Conservation (phyloP, 768 basidiomycete genomes). For the Agaricus sinodeliciosus region DNA sequence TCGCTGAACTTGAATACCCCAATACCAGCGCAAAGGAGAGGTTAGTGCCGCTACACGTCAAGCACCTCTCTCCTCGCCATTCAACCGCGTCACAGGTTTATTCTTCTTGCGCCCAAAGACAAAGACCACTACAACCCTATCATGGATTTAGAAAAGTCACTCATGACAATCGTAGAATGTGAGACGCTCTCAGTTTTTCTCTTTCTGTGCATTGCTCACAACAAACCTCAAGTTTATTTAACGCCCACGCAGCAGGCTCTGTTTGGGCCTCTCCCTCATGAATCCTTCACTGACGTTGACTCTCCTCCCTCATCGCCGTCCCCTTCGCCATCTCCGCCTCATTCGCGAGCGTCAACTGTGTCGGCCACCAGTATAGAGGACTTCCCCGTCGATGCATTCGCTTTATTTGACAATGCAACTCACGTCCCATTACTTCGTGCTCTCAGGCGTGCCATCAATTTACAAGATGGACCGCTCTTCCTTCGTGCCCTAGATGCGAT, state of each 20-base stretch:
- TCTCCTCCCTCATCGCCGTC: conserved; percentile 26
- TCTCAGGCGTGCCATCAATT: conserved; percentile 64
- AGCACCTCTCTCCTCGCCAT: neutral
- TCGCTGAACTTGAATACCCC: conserved; percentile 72
- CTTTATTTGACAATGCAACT: neutral
- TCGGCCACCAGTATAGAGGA: conserved; percentile 20
- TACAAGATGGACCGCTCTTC: conserved; percentile 68
- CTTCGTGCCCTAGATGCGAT: conserved; percentile 52
- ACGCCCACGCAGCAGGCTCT: conserved; percentile 55
- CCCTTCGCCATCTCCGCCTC: conserved; percentile 32
- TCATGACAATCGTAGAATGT: conserved; percentile 73
- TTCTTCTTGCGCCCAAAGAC: conserved; percentile 75
- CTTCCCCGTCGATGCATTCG: conserved; percentile 9
- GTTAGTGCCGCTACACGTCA: conserved; percentile 29
- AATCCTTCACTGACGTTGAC: conserved; percentile 33
- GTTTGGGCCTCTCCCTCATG: conserved; percentile 61
- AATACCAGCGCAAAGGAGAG: conserved; percentile 62
- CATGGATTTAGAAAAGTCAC: conserved; percentile 64
- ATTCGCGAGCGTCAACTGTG: conserved; percentile 26
- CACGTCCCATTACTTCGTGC: conserved; percentile 40
- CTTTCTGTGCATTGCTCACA: conserved; percentile 10
- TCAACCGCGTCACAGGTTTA: conserved; percentile 41
- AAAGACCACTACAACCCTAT: conserved; percentile 86
- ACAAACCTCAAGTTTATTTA: conserved; percentile 46
- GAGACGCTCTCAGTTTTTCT: conserved; percentile 14